Evolutionary conservation across 148 eudicot genomes (phyloP).

Genomic region (Arctostaphylos glauca): DNA sequence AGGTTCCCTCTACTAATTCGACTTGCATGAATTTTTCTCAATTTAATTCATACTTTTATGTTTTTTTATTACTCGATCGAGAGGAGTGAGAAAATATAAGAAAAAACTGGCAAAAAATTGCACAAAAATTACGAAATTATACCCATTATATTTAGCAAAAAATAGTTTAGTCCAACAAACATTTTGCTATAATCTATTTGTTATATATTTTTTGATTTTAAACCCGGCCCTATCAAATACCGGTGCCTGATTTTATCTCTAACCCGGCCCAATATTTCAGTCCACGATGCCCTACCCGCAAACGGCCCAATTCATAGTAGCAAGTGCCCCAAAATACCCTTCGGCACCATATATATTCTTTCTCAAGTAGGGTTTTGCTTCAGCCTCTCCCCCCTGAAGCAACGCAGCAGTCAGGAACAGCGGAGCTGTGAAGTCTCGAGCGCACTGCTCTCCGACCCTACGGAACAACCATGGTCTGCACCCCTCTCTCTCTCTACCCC

Average conservation of each 20-base stretch:
- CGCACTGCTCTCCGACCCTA: slow-evolving; percentile 3
- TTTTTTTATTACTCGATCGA: no score
- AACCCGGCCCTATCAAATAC: not conserved
- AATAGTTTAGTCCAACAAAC: no score
- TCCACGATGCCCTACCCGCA: not conserved
- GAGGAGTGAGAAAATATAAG: no score
- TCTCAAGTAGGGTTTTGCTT: slow-evolving; percentile 3
- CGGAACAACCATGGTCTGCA: slow-evolving; percentile 9
- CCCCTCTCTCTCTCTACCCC: slow-evolving; percentile 5
- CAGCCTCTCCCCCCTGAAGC: not conserved
- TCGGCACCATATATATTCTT: not conserved
- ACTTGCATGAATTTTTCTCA: no score
- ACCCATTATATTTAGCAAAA: no score
- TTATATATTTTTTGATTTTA: no score
- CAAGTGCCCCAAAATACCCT: slow-evolving; percentile 4
- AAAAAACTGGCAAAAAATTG: no score
- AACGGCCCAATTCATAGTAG: not conserved
- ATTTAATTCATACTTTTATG: no score
- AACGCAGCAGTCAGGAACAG: slow-evolving; percentile 9
- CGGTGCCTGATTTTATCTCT: not conserved
- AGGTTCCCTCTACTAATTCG: no score
- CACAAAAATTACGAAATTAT: no score
- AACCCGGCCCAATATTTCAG: not conserved
- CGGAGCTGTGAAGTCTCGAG: not conserved
- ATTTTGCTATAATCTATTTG: no score